Base-by-base conservation (phyloP, 768 basidiomycete genomes). In the Kwoniella dendrophila region DNA sequence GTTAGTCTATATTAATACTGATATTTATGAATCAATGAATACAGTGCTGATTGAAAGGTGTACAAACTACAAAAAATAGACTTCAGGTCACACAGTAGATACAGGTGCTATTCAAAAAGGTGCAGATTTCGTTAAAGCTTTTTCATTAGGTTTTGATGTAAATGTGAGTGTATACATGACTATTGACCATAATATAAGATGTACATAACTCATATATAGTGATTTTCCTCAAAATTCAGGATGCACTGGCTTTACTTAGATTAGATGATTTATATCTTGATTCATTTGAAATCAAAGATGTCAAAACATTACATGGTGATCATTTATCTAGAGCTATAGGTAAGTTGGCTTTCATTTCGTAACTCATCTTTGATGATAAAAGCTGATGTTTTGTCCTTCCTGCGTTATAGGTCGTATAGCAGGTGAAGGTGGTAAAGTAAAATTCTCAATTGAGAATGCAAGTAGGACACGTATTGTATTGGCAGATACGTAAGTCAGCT, bases 231-330 rank as follows among this genome's bases (percentile, higher is more conserved):
- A 4, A 43, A 20, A n/a, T n/a, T n/a, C 53, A 97, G 91, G 96
- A 99, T 70, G 88, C 95, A 4, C 90, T 99, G 66, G 96, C 96
- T 4, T 86, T 99, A 26, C 85, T 99, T 33, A 86, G 96, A 64
- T 79, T 99, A 71, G 96, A 99, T 75, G 96, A 98, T 76, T 85
- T 99, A 14, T 99, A 98, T 78, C 88, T 99, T 47, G 96, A 98
- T 73, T 93, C 94, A 2, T 96, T 96, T 73, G 96, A 99, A 80
- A 95, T 99, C 79, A 98, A 98, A 79, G 96, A 99, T 70, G 93
- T 98, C 54, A 99, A 99, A 82, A 95, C 92, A 0, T 84, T 99
- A 6, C 93, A 96, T 63, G 96, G 96, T 1, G 96, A 99, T 73
- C 96, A 99, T 79, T 83, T 99, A 8, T 92, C 93, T n/a, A 89